phyloP scores from a whole-genome alignment of 352 stramenopile species.

The Pythium scleroteichum region DNA sequence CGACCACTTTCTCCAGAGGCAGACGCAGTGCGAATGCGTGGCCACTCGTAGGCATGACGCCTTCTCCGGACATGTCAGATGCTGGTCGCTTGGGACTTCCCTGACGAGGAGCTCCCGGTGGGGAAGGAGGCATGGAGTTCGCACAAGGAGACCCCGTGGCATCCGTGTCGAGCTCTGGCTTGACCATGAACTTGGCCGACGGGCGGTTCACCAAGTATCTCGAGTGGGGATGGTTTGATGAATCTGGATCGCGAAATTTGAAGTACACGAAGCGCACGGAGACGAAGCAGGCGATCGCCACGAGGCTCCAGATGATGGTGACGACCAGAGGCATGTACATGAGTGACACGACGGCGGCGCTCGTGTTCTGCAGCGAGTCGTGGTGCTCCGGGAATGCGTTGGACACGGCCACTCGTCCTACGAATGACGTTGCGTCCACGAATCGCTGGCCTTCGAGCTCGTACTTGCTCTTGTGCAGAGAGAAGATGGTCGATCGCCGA shows the following conservation, averaged over 20 bases:
- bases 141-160: not conserved
- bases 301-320: conserved; percentile 18
- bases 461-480: conserved; percentile 18
- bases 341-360: conserved; percentile 6
- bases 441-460: conserved; percentile 18
- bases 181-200: conserved; percentile 20
- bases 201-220: conserved; percentile 16
- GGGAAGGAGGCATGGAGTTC: not conserved
- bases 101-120: not conserved
- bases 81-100: conserved; percentile 11
- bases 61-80: not conserved
- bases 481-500: conserved; percentile 4
- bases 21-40: conserved; percentile 25
- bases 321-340: conserved; percentile 19
- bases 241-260: conserved; percentile 12
- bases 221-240: conserved; percentile 16
- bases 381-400: conserved; percentile 28
- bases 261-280: conserved; percentile 14
- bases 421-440: conserved; percentile 18
- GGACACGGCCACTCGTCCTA: conserved; percentile 4
- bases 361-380: conserved; percentile 29
- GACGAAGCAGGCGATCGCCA: conserved; percentile 14
- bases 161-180: conserved; percentile 19
- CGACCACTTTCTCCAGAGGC: conserved; percentile 29
- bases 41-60: conserved; percentile 14